Conservation (phyloP, 768 basidiomycete genomes). For the Suillus plorans region DNA sequence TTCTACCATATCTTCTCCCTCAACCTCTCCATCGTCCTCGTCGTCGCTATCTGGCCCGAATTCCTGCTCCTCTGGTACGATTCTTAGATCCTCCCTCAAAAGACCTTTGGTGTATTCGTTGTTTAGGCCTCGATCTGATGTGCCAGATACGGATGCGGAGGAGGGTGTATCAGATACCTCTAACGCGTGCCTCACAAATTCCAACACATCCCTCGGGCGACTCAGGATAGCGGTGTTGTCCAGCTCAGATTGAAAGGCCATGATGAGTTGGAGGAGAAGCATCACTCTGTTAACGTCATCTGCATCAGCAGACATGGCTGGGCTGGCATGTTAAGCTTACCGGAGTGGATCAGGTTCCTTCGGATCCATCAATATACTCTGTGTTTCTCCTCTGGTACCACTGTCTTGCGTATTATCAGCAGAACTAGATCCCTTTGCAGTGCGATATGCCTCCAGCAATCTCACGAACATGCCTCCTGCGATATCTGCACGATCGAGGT, state of each 20-base stretch:
- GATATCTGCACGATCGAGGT: constrained; percentile 66
- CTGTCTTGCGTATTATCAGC: constrained; percentile 13
- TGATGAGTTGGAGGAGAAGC: constrained; percentile 74
- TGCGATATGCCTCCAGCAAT: constrained; percentile 68
- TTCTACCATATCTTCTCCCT: constrained; percentile 60
- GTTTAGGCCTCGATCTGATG: not conserved
- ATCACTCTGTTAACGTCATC: constrained; percentile 38
- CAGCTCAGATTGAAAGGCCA: constrained; percentile 76
- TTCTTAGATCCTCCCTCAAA: constrained; percentile 36
- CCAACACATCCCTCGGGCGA: constrained; percentile 71
- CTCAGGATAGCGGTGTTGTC: constrained; percentile 58
- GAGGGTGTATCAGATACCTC: constrained; percentile 35
- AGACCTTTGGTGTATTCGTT: constrained; percentile 19
- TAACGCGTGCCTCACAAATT: constrained; percentile 80
- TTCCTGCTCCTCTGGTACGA: constrained; percentile 36
- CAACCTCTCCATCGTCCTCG: constrained; percentile 40
- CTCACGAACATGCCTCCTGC: constrained; percentile 72
- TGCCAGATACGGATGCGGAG: constrained; percentile 6
- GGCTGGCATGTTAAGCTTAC: constrained; percentile 31
- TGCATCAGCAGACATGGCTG: not conserved
- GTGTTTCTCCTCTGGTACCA: constrained; percentile 31
- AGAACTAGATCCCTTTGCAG: not conserved
- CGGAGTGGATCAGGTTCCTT: constrained; percentile 49
- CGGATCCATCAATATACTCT: constrained; percentile 8
- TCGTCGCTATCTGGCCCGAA: constrained; percentile 61